Base-by-base conservation (phyloP, 352 stramenopile species). In the Phytophthora cajani region DNA sequence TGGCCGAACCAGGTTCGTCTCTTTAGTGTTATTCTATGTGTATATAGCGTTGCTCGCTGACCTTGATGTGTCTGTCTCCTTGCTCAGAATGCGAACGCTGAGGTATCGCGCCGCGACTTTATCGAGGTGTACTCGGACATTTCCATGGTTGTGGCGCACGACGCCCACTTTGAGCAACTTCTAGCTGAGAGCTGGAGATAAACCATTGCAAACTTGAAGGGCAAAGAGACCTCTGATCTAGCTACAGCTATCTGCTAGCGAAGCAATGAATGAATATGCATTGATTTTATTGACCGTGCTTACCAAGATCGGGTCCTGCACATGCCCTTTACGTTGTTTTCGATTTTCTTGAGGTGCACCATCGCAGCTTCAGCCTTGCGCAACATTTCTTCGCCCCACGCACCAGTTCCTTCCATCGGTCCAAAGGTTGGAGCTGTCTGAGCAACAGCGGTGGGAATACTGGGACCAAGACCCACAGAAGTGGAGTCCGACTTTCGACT, bases 101-200 rank as follows among this genome's bases (percentile, higher is more conserved):
- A 88, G 27, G 66, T 93, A 53, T 83, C 82, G 2, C 68, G 57
- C 7, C 74, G 71, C 38, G 79, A 91, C 49, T 95, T 95, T 59
- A 40, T 88, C 9, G 83, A 94, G 8, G 80, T 93, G 27, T 95
- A 95, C 77, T 64, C 69, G 6, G 85, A 95, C 61, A 79, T 95
- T 8, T 89, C 88, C 12, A 74, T 75, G 33, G 82, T 78, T n/a
- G 54, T 95, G 27, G 75, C 70, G 1, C 79, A 79, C 40, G 88
- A 95, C 53, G 71, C 33, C 7, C 83, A 91, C 58, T 91, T 95
- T 47, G 69, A 81, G 36, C 81, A 91, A 52, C 68, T 95, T 36
- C 71, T 95, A 5, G 72, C 77, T 2, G 87, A 95, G 46, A 91
- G 82, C 54, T 95, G 87, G 87, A 78, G 72, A 65, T 87, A 71